These are phyloP conservation scores for Marchantia polymorpha DNA, from an alignment of 225 moss, liverwort and hornwort species.

Conservation along the genomic window DNA sequence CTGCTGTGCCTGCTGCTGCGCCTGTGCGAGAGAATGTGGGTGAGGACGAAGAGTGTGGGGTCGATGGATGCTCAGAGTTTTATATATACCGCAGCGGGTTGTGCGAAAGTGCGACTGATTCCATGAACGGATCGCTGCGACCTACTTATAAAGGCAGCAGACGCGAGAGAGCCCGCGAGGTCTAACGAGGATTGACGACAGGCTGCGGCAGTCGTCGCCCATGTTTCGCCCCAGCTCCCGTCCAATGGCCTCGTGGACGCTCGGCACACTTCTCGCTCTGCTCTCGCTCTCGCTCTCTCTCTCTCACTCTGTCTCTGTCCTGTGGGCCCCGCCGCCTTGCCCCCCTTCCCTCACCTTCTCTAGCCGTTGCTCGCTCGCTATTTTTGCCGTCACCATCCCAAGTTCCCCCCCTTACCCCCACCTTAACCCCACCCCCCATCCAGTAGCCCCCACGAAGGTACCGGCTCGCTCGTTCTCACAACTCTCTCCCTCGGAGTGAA, in stretches of 20 bases:
- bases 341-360: not conserved
- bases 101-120: not conserved
- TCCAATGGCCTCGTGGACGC: not conserved
- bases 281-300: not conserved
- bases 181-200: not conserved
- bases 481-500: no score
- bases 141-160: not conserved
- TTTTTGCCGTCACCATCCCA: no score
- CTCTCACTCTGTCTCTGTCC: not conserved
- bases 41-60: no score
- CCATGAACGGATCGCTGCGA: no score
- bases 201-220: not conserved
- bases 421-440: no score
- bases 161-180: no score
- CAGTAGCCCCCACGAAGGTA: not conserved
- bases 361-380: not conserved
- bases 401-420: no score
- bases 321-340: not conserved
- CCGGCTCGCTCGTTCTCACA: no score
- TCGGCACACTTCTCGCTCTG: not conserved
- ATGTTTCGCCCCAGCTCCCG: not conserved
- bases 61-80: not conserved
- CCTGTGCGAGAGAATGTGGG: no score
- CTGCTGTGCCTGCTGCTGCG: no score
- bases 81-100: not conserved